Evolutionary conservation across 495 filamentous ascomycete genomes (phyloP).

Genomic region (Penicillium canariense): DNA sequence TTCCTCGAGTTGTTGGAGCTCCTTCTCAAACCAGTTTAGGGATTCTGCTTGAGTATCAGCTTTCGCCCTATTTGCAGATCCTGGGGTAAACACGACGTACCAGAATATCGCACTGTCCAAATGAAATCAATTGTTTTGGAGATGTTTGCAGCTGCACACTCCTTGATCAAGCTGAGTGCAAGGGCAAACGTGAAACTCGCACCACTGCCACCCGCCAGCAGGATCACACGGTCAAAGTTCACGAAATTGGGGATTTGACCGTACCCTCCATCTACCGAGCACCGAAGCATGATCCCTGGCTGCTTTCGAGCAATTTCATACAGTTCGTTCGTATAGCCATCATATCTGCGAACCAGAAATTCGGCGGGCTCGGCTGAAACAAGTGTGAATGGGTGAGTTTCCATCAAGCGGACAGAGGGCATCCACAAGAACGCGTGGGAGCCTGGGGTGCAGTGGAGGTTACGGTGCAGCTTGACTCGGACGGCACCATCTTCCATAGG

Average conservation of each 20-base stretch:
- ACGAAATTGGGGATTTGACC: slow-evolving; percentile 56
- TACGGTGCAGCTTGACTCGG: slow-evolving; percentile 51
- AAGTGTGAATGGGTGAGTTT: slow-evolving; percentile 65
- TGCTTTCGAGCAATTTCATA: slow-evolving; percentile 48
- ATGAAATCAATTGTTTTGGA: neutral
- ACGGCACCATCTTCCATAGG: slow-evolving; percentile 57
- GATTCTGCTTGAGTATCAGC: neutral
- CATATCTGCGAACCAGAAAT: slow-evolving; percentile 53
- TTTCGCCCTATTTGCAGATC: neutral
- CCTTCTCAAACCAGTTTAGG: neutral
- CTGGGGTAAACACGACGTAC: neutral
- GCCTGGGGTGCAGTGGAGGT: slow-evolving; percentile 44
- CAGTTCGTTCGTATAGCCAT: slow-evolving; percentile 57
- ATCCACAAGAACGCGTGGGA: slow-evolving; percentile 63
- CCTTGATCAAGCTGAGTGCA: neutral
- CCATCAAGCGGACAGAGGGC: slow-evolving; percentile 52
- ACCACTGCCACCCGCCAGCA: neutral
- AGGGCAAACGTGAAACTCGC: neutral
- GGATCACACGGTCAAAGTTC: slow-evolving; percentile 45
- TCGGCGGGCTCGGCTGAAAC: slow-evolving; percentile 47
- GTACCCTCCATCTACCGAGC: slow-evolving; percentile 58
- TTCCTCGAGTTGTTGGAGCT: neutral
- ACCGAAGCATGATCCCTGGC: slow-evolving; percentile 45
- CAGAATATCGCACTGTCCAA: neutral
- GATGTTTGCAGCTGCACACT: neutral